Evolutionary conservation across 495 filamentous ascomycete species (phyloP), one percentile per base, ranked within the genome.

Genomic region (Thozetella sp.): DNA sequence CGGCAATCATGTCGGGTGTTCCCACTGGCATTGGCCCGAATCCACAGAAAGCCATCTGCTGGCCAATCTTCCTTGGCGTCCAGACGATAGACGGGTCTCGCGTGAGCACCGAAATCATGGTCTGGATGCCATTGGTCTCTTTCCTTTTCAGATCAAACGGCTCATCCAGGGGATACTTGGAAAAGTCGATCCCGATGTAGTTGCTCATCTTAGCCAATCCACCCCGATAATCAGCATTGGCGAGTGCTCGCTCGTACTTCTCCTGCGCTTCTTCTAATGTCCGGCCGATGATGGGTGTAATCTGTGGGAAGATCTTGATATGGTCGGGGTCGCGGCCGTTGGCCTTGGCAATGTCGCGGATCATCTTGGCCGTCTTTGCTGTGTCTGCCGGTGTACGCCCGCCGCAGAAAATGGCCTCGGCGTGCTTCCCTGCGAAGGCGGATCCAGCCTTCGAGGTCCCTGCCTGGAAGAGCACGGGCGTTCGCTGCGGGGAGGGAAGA

Each of bases 401-500:
- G 1, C 77, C 76, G 2, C 82, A 76, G 62, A 84, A 86, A 54
- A 86, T 83, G 1, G 76, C 81, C 59, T 86, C 83, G 13, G 82
- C 83, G 54, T 85, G 83, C 3, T 66, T 77, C 0, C 79, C 77
- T 2, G 78, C 82, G 57, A 86, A 86, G 0, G 58, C 69, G 1
- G 72, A 73, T 2, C 83, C 82, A 4, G 82, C 80, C 2, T 70
- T 57, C n/a, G 25, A 37, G 9, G 79, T 80, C 2, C 84, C 84
- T 6, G 82, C 83, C 70, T 86, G 83, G 71, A 86, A 81, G 4
- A 86, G 69, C 55, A 86, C 74, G 1, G 82, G 82, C 1, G 82
- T 86, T 20, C 83, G 70, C 58, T 86, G 83, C 3, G 79, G 80
- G 2, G 77, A 82, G 0, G 83, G 82, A 55, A 83, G 69, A 25